Evolutionary conservation across 495 filamentous ascomycete species (phyloP).

Genomic region (Jackrogersella minutella): DNA sequence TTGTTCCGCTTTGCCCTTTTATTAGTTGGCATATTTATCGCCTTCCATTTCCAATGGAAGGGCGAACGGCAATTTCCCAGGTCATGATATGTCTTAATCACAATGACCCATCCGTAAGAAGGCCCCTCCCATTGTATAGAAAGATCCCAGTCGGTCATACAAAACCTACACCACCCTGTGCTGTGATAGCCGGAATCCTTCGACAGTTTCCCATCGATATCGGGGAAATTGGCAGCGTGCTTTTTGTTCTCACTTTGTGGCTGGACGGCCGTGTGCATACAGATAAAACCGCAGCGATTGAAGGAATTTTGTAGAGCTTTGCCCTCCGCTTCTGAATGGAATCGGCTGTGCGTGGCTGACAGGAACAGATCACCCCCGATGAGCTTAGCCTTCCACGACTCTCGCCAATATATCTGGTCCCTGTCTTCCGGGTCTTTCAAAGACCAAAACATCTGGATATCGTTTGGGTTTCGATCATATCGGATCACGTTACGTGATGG

Average conservation of each 20-base stretch:
- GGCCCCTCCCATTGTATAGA: neutral
- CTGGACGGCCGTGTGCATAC: neutral
- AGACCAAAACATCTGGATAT: neutral
- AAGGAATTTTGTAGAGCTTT: neutral
- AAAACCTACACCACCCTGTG: neutral
- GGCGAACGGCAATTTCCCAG: constrained; percentile 8
- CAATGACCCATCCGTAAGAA: neutral
- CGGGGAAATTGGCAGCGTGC: neutral
- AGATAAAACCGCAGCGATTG: neutral
- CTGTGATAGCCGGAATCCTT: neutral
- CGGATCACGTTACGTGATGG: neutral
- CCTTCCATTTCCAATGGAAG: neutral
- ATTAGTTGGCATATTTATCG: neutral
- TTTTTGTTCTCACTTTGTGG: neutral
- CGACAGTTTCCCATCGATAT: neutral
- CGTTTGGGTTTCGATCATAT: neutral
- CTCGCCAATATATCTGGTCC: neutral
- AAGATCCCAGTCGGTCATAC: constrained; percentile 4
- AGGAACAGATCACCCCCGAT: neutral
- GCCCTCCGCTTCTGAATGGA: neutral
- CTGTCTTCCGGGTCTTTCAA: no score
- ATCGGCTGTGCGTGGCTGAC: neutral
- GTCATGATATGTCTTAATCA: constrained; percentile 8
- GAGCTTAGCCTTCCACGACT: neutral
- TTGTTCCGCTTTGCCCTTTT: neutral